Conservation (phyloP, 2,329 filamentous ascomycete species). For the Colletotrichum sp. region DNA sequence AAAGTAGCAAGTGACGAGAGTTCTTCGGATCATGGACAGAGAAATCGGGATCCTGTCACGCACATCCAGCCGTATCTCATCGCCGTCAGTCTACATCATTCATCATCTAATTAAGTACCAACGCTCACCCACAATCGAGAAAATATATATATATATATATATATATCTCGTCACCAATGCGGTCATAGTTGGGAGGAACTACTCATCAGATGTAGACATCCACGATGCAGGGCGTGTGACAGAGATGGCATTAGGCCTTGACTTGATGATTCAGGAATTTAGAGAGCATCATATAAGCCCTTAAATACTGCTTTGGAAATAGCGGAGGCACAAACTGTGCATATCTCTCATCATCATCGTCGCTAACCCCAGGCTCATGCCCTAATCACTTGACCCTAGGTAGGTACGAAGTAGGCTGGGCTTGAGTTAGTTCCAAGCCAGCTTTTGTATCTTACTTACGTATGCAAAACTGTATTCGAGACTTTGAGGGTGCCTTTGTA, state of each 20-base stretch:
- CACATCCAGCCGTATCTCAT: fast-evolving
- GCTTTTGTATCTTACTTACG: background rate
- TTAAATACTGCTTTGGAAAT: background rate
- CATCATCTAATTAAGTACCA: background rate
- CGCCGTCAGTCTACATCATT: background rate
- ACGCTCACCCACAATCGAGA: too few relatives aligned
- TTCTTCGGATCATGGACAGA: background rate
- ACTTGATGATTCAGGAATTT: background rate
- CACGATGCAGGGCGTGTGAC: background rate
- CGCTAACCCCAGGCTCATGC: too few relatives aligned
- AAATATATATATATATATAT: too few relatives aligned
- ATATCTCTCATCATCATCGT: too few relatives aligned
- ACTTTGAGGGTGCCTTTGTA: background rate
- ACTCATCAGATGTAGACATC: background rate
- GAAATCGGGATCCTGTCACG: background rate
- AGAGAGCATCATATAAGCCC: background rate
- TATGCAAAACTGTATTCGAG: background rate
- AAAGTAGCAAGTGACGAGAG: background rate
- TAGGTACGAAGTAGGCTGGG: too few relatives aligned
- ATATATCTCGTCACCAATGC: background rate
- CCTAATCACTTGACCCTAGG: too few relatives aligned
- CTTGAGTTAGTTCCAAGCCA: background rate
- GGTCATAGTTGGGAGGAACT: background rate
- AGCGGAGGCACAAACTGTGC: too few relatives aligned
- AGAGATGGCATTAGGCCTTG: background rate